phyloP scores from a whole-genome alignment of 768 basidiomycete genomes.

The Lentinula raphanica region DNA sequence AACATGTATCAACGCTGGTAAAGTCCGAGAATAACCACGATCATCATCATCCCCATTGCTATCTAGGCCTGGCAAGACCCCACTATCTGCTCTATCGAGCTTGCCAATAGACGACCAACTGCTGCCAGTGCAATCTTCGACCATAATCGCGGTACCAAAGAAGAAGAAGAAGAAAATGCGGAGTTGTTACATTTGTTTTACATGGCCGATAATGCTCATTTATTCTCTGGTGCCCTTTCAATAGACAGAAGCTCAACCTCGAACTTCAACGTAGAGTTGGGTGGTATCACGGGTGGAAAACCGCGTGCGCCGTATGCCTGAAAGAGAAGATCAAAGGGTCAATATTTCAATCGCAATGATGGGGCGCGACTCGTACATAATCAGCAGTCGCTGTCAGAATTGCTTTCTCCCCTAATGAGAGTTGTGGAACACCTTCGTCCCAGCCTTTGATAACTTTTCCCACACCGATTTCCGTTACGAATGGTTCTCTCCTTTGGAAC shows the following conservation, averaged over 20 bases:
- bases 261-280: constrained; percentile 70
- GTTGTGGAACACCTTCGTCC: constrained; percentile 86
- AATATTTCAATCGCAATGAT: no score
- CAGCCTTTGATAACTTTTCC: constrained; percentile 86
- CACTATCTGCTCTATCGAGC: not conserved
- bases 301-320: constrained; percentile 74
- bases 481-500: constrained; percentile 47
- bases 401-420: constrained; percentile 76
- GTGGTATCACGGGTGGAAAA: constrained; percentile 75
- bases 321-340: not conserved
- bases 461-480: constrained; percentile 68
- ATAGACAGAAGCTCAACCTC: constrained; percentile 82
- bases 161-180: no score
- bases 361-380: constrained; percentile 49
- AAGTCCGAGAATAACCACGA: no score
- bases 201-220: not conserved
- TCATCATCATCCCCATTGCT: no score
- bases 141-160: no score
- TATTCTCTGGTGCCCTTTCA: not conserved
- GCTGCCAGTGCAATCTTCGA: no score
- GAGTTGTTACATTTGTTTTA: no score
- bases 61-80: no score
- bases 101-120: no score
- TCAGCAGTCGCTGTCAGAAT: constrained; percentile 70
- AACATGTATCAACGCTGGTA: not conserved